Evolutionary conservation across 1,284 basidiomycete species (phyloP).

Genomic region (Phylloboletellus chloephorus): DNA sequence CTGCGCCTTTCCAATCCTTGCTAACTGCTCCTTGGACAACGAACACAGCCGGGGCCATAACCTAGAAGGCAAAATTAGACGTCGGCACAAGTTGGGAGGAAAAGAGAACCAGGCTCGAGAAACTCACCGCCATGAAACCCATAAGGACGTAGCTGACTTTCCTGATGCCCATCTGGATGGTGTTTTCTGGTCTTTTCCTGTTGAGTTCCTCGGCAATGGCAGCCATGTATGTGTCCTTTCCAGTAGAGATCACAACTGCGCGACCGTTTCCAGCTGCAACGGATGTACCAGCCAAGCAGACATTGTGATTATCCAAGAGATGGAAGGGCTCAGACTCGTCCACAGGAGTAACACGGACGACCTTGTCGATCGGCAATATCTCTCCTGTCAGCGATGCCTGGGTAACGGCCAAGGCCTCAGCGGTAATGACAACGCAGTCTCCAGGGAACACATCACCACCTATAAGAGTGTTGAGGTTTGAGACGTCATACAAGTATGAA

Average conservation of each 20-base stretch:
- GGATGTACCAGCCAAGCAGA: constrained; percentile 31
- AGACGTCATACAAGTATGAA: background rate
- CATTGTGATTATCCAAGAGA: constrained; percentile 27
- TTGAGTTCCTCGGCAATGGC: constrained; percentile 31
- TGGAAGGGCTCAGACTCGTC: constrained; percentile 22
- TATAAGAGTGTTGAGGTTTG: constrained; percentile 3
- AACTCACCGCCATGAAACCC: constrained; percentile 28
- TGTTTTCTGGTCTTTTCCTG: constrained; percentile 27
- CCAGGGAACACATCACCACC: constrained; percentile 32
- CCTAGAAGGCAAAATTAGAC: constrained; percentile 9
- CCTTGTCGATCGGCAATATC: constrained; percentile 28
- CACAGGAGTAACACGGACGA: constrained; percentile 12
- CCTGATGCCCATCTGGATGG: constrained; percentile 29
- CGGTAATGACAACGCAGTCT: constrained; percentile 29
- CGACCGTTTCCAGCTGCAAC: constrained; percentile 29
- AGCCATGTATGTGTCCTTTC: constrained; percentile 31
- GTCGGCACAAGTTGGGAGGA: background rate
- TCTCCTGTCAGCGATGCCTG: constrained; percentile 32
- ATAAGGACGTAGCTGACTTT: constrained; percentile 32
- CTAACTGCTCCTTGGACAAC: constrained; percentile 30
- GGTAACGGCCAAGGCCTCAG: constrained; percentile 27
- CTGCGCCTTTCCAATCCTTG: constrained; percentile 28
- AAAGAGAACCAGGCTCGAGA: background rate
- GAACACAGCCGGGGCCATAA: constrained; percentile 30
- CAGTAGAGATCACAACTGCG: constrained; percentile 28